Conservation (phyloP, 2,329 filamentous ascomycete species). For the Beauveria australis region DNA sequence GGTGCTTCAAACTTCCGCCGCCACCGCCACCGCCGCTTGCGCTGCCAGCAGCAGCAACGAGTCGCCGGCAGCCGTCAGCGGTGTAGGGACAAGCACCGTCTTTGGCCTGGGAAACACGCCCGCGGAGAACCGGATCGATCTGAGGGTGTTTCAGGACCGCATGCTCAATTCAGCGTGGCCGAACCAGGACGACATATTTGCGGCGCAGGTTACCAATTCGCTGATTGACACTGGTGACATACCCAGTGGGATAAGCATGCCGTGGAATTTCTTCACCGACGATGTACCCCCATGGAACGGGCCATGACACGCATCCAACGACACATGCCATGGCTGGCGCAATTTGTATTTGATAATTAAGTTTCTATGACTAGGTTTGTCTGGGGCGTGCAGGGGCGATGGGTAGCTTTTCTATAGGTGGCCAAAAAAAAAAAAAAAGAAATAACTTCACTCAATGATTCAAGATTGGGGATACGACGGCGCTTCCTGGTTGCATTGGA, state of each 20-base stretch:
- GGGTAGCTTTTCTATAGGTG: not conserved
- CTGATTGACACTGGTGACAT: conserved; percentile 16
- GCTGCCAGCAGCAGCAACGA: conserved; percentile 21
- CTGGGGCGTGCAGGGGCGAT: not conserved
- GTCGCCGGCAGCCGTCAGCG: conserved; percentile 16
- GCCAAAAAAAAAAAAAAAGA: not conserved
- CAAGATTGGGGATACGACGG: not conserved
- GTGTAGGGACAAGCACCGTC: not conserved
- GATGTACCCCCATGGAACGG: conserved; percentile 12
- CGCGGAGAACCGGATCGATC: conserved; percentile 28
- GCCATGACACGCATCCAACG: not conserved
- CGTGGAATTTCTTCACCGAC: conserved; percentile 23
- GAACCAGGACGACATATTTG: conserved; percentile 22
- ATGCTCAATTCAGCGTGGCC: conserved; percentile 24
- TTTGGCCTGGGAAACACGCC: conserved; percentile 25
- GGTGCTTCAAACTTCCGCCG: conserved; percentile 15
- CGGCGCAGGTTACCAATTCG: conserved; percentile 21
- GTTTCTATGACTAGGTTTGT: not conserved
- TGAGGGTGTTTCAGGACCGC: conserved; percentile 26
- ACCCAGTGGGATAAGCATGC: conserved; percentile 17
- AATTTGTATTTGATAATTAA: not conserved
- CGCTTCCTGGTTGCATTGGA: not conserved
- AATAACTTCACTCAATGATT: not conserved
- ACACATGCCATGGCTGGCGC: not conserved
- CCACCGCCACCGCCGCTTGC: conserved; percentile 9